Base-by-base conservation (phyloP, 306 rosid genomes). In the Prunus padus region DNA sequence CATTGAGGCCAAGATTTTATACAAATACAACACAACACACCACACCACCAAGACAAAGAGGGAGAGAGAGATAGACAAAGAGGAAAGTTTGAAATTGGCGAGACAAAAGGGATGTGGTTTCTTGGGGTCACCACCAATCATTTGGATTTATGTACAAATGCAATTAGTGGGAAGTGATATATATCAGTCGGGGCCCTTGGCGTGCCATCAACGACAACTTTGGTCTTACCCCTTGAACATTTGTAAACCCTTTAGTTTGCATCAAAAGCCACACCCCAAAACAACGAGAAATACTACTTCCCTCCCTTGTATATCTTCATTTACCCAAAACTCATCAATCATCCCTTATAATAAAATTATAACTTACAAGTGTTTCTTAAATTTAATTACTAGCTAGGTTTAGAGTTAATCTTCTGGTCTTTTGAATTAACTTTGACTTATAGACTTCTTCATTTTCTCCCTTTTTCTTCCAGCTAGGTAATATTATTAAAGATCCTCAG, bases 171-270 rank as follows among this genome's bases (percentile, higher is more conserved):
- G 77, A 81, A 72, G 79, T 80, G 77, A 81, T 63, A 81, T 50
- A 28, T 12, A n/a, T 1, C 19, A 77, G 72, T 76, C 23, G 86
- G 84, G 84, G 28, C 77, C 84, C 59, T 33, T 69, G 76, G 95
- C 91, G 95, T 89, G 95, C 91, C 62, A 80, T 76, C 75, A 69
- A 84, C 76, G 91, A 87, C 95, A 89, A 71, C 14, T 23, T 37
- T 74, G 81, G 81, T 80, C 85, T 74, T 19, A 22, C 63, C 37
- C 77, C 31, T 49, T 19, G 73, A 61, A 55, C 65, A 55, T 76
- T 61, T 68, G 37, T 19, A 8, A 22, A 31, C 31, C 47, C 12
- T 71, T 37, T 37, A 37, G 7, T 37, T 83, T 75, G 77, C 87
- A 84, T 56, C 66, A 72, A 72, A 72, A 72, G 65, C 18, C 65